These are phyloP conservation scores for Plasmodium reichenowi DNA, from an alignment of 169 alveolate genomes.

Conservation along the genomic window DNA sequence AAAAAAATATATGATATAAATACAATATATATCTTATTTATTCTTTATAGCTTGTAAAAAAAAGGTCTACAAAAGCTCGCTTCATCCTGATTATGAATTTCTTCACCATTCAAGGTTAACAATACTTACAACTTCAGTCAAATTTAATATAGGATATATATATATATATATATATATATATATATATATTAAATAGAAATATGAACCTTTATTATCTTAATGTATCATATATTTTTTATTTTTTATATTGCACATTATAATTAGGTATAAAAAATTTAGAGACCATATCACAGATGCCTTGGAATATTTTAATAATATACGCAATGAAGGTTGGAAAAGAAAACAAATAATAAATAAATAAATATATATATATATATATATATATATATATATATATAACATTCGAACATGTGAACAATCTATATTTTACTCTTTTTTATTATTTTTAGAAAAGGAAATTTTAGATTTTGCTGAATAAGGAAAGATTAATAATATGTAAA, in stretches of 20 bases:
- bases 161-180: neutral
- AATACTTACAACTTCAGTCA: neutral
- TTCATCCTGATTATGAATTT: slow-evolving; percentile 85
- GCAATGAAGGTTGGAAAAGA: slow-evolving; percentile 44
- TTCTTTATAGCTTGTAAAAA: slow-evolving; percentile 82
- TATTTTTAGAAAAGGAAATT: slow-evolving; percentile 15
- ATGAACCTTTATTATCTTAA: neutral
- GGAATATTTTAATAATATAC: slow-evolving; percentile 39
- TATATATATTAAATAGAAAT: neutral
- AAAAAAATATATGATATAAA: neutral
- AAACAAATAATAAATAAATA: slow-evolving; percentile 2
- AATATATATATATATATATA: neutral
- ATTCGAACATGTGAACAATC: no score
- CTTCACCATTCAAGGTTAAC: slow-evolving; percentile 81
- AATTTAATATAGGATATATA: neutral
- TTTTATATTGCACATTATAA: neutral
- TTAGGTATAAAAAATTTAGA: slow-evolving; percentile 41
- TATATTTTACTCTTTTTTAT: neutral
- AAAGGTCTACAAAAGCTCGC: slow-evolving; percentile 78
- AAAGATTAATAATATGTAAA: neutral
- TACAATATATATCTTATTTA: slow-evolving; percentile 4
- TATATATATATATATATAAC: slow-evolving; percentile 4
- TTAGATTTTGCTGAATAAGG: slow-evolving; percentile 28
- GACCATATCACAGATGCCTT: slow-evolving; percentile 56
- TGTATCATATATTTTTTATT: slow-evolving; percentile 5